phyloP scores from a whole-genome alignment of 2,329 filamentous ascomycete genomes.

The Claviceps sp. region DNA sequence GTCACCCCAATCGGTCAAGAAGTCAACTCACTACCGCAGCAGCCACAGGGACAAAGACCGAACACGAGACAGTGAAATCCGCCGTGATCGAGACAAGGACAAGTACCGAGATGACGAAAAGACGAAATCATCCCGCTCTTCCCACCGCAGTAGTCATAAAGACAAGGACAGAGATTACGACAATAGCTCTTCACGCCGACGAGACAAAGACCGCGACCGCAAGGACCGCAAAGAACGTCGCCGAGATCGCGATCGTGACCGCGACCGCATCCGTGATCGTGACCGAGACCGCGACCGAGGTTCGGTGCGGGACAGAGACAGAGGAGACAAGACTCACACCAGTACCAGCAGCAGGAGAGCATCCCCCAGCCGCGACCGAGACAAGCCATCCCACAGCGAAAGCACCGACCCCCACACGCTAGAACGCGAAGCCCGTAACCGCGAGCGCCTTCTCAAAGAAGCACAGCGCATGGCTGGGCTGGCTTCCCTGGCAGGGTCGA shows the following conservation, averaged over 20 bases:
- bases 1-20: slow-evolving; percentile 45
- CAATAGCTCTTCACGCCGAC: slow-evolving; percentile 15
- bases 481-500: slow-evolving; percentile 30
- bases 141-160: slow-evolving; percentile 21
- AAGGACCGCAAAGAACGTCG: slow-evolving; percentile 26
- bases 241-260: slow-evolving; percentile 16
- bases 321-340: slow-evolving; percentile 14
- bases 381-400: slow-evolving; percentile 16
- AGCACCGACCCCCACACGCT: slow-evolving; percentile 48
- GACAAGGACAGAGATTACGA: slow-evolving; percentile 29
- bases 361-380: slow-evolving; percentile 22
- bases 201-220: slow-evolving; percentile 23
- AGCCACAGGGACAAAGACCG: slow-evolving; percentile 45
- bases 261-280: slow-evolving; percentile 11
- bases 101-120: slow-evolving; percentile 30
- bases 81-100: slow-evolving; percentile 30
- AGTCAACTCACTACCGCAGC: slow-evolving; percentile 36
- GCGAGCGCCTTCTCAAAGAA: slow-evolving; percentile 55
- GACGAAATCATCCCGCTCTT: slow-evolving; percentile 25
- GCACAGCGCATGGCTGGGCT: slow-evolving; percentile 50
- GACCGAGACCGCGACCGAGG: slow-evolving; percentile 10
- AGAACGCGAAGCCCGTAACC: slow-evolving; percentile 53
- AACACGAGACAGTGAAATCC: slow-evolving; percentile 35
- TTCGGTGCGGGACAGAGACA: slow-evolving; percentile 18
- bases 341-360: slow-evolving; percentile 23